These are phyloP conservation scores for Aspergillus nanangensis DNA, from an alignment of 495 filamentous ascomycete genomes.

Conservation along the genomic window DNA sequence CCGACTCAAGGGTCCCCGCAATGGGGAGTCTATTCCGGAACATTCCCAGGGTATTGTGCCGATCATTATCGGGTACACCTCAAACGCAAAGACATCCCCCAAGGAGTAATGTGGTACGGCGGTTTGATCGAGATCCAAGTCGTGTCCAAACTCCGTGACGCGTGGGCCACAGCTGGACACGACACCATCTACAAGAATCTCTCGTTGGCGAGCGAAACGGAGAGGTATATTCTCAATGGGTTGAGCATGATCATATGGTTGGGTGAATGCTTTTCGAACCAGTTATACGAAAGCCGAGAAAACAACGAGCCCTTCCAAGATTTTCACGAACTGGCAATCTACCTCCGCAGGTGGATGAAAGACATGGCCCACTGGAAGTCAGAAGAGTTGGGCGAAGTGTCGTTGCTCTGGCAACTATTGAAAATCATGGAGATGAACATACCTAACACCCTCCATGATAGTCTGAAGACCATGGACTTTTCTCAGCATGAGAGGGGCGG, in stretches of 20 bases:
- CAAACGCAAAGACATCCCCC: neutral
- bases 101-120: neutral
- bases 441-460: neutral
- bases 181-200: conserved; percentile 20
- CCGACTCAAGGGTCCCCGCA: no score
- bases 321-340: neutral
- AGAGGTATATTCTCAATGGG: neutral
- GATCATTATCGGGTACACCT: neutral
- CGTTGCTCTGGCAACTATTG: neutral
- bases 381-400: neutral
- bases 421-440: neutral
- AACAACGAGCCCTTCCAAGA: neutral
- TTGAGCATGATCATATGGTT: neutral
- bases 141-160: conserved; percentile 14
- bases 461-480: neutral
- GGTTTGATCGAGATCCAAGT: conserved; percentile 17
- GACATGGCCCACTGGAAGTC: neutral
- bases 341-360: neutral
- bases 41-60: neutral
- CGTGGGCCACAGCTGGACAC: conserved; percentile 23
- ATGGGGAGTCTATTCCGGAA: no score
- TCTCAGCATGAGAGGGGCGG: neutral
- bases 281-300: neutral
- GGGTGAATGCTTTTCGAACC: neutral
- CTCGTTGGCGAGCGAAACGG: neutral